Base-by-base conservation (phyloP, 805 yeast genomes). In the Candida michaelii region DNA sequence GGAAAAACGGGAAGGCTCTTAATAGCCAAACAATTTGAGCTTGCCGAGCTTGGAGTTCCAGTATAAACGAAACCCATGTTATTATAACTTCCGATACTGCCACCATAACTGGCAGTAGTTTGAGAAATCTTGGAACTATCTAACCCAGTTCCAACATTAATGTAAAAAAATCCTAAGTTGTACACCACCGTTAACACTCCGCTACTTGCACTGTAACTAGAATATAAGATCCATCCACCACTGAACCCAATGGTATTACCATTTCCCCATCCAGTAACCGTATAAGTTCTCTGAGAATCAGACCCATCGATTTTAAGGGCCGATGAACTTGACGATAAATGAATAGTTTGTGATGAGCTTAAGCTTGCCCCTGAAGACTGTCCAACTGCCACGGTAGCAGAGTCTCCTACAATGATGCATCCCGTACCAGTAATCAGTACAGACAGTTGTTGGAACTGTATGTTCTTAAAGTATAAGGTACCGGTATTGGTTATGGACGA, bases 201-300 rank as follows among this genome's bases (percentile, higher is more conserved):
- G 3, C 25, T 18, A 18, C 3, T 12, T 13, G 27, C 5, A 17
- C 12, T 18, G 16, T 18, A 45, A 13, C 27, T 7, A 17, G 12
- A 18, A 8, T 13, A 21, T 23, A 34, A 23, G 5, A 11, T 11
- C 17, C 48, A 39, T 4, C 36, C 27, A 21, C 30, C 25, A 38
- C 11, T 5, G 25, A 57, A 42, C n/a, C 60, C 62, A 44, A 58
- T 54, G 12, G 45, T 38, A 42, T 59, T 59, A 12, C 58, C 59
- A 39, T 51, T 51, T 36, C 64, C 64, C 47, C 50, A 59, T 11
- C 63, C 63, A 14, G 48, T 50, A 36, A 59, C 58, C 1, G 45
- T 51, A 46, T 46, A 50, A 21, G 54, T 48, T 34, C 51, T 55
- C 6, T 42, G 15, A 9, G 40, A 32, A 30, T 48, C 45, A 31